Evolutionary conservation across 139 green algal genomes (phyloP).

Genomic region (Nannochloris sp.): DNA sequence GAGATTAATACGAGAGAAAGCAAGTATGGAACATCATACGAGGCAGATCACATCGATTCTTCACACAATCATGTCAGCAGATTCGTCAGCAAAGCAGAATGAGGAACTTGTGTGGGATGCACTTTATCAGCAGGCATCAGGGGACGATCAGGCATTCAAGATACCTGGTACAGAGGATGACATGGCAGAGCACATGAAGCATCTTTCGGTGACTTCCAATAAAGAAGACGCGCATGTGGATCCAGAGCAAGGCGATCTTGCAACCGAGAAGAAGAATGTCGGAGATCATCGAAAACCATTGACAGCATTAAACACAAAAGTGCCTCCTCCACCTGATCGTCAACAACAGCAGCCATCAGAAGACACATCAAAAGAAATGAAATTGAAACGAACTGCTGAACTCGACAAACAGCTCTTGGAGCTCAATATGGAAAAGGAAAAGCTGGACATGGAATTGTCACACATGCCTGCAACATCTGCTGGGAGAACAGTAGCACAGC

Average conservation of each 20-base stretch:
- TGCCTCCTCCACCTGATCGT: neutral
- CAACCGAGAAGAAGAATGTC: no score
- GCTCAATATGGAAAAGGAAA: neutral
- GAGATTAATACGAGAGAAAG: neutral
- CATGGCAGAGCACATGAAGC: no score
- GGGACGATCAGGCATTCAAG: no score
- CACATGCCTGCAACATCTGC: neutral
- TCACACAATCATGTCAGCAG: neutral
- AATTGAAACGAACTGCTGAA: neutral
- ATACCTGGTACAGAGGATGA: no score
- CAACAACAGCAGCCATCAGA: neutral
- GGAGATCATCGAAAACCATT: no score
- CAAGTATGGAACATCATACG: neutral
- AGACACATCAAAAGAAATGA: neutral
- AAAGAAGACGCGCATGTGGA: no score
- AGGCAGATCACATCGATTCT: neutral
- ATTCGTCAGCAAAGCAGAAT: neutral
- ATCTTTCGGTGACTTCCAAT: no score
- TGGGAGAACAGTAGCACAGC: neutral
- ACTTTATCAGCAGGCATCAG: neutral
- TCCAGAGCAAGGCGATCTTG: no score
- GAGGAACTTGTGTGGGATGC: neutral
- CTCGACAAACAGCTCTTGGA: constrained; percentile 1
- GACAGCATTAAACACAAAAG: neutral
- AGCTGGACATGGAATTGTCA: neutral